Base-by-base conservation (phyloP, 306 rosid genomes). In the Cicer chorassanicum region DNA sequence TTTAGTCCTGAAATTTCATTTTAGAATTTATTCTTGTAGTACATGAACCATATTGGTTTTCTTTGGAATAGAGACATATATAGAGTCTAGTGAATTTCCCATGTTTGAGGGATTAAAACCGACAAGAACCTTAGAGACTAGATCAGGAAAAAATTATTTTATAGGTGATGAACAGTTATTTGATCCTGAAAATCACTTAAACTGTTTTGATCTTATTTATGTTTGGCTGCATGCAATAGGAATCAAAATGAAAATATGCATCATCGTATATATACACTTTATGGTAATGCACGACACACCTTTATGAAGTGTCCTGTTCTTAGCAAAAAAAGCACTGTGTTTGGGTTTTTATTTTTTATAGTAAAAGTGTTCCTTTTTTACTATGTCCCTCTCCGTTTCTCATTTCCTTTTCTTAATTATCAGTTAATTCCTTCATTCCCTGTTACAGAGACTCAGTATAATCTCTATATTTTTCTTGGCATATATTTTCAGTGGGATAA, bases 401-500 rank as follows among this genome's bases (percentile, higher is more conserved):
- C 15, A 12, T 54, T 55, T 15, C 36, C 29, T 29, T 40, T 64
- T 21, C 53, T 34, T 55, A 45, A 38, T 67, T 46, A 59, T 40
- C 42, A 9, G 56, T 36, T 18, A 74, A 64, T 42, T 67, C 75
- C 76, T 38, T 56, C 42, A 15, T 8, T 11, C 2, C 21, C 18
- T 45, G 40, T 72, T 40, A 61, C 38, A 59, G 18, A 53, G 43
- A 50, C 38, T 56, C 73, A 10, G 6, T 56, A 34, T 44, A 29
- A 63, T 51, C 14, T 74, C 36, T 68, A 64, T 59, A 39, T 38
- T 74, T 54, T 51, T 74, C 43, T 43, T 59, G 54, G 60, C 74
- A 14, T 57, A 46, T 29, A 50, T 84, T 86, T 84, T 76, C 91
- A 94, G 98, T 94, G 98, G 98, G 90, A 91, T 68, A 87, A 83